Conservation (phyloP, 176 grass and related monocot genomes). For the Oryza rufipogon region DNA sequence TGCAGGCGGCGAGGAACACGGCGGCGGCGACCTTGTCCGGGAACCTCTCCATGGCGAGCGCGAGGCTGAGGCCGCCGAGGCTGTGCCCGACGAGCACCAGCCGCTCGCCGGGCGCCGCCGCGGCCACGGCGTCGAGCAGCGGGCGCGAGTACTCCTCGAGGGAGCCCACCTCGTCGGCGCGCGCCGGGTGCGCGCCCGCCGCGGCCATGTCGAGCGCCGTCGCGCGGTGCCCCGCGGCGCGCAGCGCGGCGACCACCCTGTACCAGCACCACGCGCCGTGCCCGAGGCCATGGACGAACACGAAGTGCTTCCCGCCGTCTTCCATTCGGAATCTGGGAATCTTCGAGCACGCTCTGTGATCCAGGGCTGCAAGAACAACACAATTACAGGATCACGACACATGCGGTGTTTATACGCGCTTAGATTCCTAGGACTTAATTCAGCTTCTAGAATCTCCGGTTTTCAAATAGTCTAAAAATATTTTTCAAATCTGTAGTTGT, state of each 20-base stretch:
- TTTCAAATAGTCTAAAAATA: no score
- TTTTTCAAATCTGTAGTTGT: no score
- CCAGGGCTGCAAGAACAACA: background rate
- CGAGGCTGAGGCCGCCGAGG: conserved; percentile 42
- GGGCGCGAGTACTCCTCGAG: conserved; percentile 64
- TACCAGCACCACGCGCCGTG: conserved; percentile 75
- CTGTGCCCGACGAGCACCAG: conserved; percentile 63
- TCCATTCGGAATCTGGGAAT: conserved; percentile 13
- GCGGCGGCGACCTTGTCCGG: conserved; percentile 45
- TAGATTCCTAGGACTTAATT: no score
- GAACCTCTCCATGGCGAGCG: conserved; percentile 58
- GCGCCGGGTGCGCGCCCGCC: conserved; percentile 46
- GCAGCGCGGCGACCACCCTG: conserved; percentile 45
- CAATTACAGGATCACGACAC: background rate
- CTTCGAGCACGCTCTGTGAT: background rate
- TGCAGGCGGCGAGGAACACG: conserved; percentile 47
- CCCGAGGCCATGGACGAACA: conserved; percentile 52
- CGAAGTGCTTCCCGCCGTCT: conserved; percentile 44
- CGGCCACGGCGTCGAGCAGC: conserved; percentile 46
- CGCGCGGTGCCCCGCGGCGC: conserved; percentile 39
- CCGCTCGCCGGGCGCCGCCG: conserved; percentile 23
- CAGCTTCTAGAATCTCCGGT: no score
- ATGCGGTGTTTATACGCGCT: no score
- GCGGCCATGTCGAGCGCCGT: conserved; percentile 60
- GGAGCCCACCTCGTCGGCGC: conserved; percentile 50